Base-by-base conservation (phyloP, 164 flowering plant genomes). In the Pachysandra terminalis region DNA sequence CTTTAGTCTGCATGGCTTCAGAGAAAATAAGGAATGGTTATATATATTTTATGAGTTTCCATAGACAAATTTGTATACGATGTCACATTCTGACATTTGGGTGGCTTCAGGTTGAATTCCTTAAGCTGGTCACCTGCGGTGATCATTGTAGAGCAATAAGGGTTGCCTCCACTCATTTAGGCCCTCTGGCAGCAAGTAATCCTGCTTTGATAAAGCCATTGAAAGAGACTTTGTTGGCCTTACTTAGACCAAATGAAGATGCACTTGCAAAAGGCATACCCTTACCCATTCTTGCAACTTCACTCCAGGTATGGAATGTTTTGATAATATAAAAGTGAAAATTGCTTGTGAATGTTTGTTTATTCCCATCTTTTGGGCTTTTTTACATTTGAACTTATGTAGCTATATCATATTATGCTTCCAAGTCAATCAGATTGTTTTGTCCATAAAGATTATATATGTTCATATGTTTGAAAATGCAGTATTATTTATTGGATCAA, bases 211-310 rank as follows among this genome's bases (percentile, higher is more conserved):
- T 96, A 79, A 93, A 87, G 77, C 89, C 95, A 61, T 78, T 96
- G 81, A 96, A 96, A 75, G 98, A 91, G 81, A 96, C 99, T 64
- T 78, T 96, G 77, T 68, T 91, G 79, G 78, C 89, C 67, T 79
- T 93, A 70, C 90, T 96, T 57, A 80, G 66, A 69, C 89, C 98
- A 40, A 79, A 80, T 64, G 89, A 84, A 72, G 90, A 80, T 74
- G 80, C 83, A 26, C 70, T 82, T 69, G 78, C 72, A 56, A 85
- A 81, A 73, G 78, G 84, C 61, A 65, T 86, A 74, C 91, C 95
- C n/a, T 80, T 96, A 51, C 77, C 86, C 65, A 84, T 84, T 64
- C 87, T 96, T 62, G 89, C 98, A 19, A 86, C 90, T 73, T 88
- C 99, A 17, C 89, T 96, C 48, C 98, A 96, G 96, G 99, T 95